These are phyloP conservation scores for Metschnikowia matae DNA, from an alignment of 805 yeast species.

Conservation along the genomic window DNA sequence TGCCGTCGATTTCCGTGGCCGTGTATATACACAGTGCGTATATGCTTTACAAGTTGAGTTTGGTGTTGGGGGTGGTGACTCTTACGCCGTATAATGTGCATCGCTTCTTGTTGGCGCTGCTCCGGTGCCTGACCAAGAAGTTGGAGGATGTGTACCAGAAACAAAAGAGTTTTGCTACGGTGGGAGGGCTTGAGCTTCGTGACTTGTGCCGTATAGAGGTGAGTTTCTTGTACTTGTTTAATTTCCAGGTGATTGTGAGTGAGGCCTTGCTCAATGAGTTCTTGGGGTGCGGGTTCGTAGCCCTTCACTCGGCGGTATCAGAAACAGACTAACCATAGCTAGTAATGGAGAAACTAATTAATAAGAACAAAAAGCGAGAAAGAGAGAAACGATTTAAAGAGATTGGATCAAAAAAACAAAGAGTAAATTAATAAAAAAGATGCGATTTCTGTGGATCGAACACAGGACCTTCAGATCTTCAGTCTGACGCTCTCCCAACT, in stretches of 20 bases:
- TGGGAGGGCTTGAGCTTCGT: constrained; percentile 39
- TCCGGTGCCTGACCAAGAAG: constrained; percentile 38
- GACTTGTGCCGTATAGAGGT: constrained; percentile 50
- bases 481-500: constrained; percentile 33
- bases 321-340: background rate
- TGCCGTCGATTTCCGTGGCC: constrained; percentile 36
- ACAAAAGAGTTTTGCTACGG: constrained; percentile 39
- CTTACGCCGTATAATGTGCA: constrained; percentile 37
- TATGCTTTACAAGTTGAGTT: constrained; percentile 33
- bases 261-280: constrained; percentile 29
- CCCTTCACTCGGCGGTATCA: constrained; percentile 20
- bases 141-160: constrained; percentile 44
- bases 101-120: constrained; percentile 35
- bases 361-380: background rate
- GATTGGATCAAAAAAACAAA: no score
- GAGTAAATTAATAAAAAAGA: background rate
- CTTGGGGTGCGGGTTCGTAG: constrained; percentile 29
- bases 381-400: no score
- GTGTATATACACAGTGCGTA: constrained; percentile 39
- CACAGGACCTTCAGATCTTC: constrained; percentile 24
- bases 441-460: constrained; percentile 22
- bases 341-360: no score
- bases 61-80: constrained; percentile 30
- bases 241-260: constrained; percentile 47
- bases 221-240: constrained; percentile 45